A percentile compares a stretch with the other conserved stretches of the same genome.
Conservation (phyloP, 208 protist species). For the Trypanosoma lewisi region DNA sequence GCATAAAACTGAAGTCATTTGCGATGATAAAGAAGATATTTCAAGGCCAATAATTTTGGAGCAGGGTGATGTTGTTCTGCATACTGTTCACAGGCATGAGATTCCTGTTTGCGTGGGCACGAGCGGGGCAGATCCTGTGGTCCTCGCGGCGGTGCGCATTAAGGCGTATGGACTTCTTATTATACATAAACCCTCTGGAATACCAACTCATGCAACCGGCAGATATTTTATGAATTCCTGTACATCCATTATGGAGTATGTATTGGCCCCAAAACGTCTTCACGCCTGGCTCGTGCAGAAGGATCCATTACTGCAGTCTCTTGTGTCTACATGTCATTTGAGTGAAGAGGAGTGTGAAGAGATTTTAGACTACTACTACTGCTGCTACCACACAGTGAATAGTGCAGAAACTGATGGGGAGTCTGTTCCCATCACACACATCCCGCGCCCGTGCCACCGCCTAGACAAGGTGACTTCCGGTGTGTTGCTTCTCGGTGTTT, state of each 20-base stretch:
- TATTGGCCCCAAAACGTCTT: slow-evolving; percentile 72
- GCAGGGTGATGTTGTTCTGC: slow-evolving; percentile 82
- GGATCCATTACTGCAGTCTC: slow-evolving; percentile 68
- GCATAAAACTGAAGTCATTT: background rate
- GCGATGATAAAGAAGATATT: too few relatives aligned
- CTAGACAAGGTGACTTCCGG: slow-evolving; percentile 90
- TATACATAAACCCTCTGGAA: slow-evolving; percentile 72
- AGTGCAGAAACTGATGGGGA: background rate
- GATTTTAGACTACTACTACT: slow-evolving; percentile 63
- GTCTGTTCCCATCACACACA: slow-evolving; percentile 39
- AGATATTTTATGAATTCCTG: slow-evolving; percentile 93
- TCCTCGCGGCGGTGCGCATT: slow-evolving; percentile 58
- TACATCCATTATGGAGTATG: slow-evolving; percentile 85
- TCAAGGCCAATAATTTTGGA: slow-evolving; percentile 26
- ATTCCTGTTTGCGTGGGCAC: slow-evolving; percentile 80
- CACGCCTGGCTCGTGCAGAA: slow-evolving; percentile 48
- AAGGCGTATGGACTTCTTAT: slow-evolving; percentile 50
- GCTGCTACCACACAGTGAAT: too few relatives aligned
- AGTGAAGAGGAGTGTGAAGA: slow-evolving; percentile 46
- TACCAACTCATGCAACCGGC: slow-evolving; percentile 87
- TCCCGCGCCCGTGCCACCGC: slow-evolving; percentile 74
- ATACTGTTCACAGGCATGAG: slow-evolving; percentile 94
- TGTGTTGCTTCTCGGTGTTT: slow-evolving; percentile 68
- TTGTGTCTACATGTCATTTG: slow-evolving; percentile 55
- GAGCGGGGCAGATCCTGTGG: slow-evolving; percentile 47